These are phyloP conservation scores for Saksenaea vasiformis DNA, from an alignment of 371 early-diverging fungal species.

Conservation along the genomic window DNA sequence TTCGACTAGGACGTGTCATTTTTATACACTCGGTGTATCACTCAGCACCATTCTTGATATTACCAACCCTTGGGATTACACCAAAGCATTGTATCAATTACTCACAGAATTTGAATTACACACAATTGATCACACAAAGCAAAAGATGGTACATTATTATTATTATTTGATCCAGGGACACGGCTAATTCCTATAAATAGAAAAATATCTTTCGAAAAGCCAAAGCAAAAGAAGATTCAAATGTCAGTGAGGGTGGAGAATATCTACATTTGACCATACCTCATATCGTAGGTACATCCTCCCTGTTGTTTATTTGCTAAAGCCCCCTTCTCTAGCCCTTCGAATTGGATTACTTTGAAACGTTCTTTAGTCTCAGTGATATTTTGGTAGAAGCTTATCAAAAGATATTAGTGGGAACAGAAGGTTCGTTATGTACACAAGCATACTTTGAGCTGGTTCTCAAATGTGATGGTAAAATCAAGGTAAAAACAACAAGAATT, in stretches of 20 bases:
- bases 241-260: constrained; percentile 37
- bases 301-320: not conserved
- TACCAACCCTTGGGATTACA: constrained; percentile 62
- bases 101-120: constrained; percentile 61
- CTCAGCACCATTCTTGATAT: constrained; percentile 66
- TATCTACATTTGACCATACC: constrained; percentile 49
- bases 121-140: constrained; percentile 51
- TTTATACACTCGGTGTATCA: constrained; percentile 66
- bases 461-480: constrained; percentile 58
- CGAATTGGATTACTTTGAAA: constrained; percentile 60
- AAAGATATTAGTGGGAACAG: constrained; percentile 43
- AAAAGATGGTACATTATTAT: constrained; percentile 52
- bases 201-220: constrained; percentile 62
- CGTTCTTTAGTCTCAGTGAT: constrained; percentile 54
- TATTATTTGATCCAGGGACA: not conserved
- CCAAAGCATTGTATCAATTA: constrained; percentile 61
- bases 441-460: constrained; percentile 57
- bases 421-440: constrained; percentile 40
- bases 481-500: constrained; percentile 25
- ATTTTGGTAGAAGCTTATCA: constrained; percentile 50
- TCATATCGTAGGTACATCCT: constrained; percentile 39
- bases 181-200: constrained; percentile 15
- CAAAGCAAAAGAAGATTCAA: constrained; percentile 45
- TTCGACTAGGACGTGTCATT: constrained; percentile 45
- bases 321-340: constrained; percentile 42